Evolutionary conservation across 768 basidiomycete species (phyloP).

Genomic region (Psilocybe azurescens): DNA sequence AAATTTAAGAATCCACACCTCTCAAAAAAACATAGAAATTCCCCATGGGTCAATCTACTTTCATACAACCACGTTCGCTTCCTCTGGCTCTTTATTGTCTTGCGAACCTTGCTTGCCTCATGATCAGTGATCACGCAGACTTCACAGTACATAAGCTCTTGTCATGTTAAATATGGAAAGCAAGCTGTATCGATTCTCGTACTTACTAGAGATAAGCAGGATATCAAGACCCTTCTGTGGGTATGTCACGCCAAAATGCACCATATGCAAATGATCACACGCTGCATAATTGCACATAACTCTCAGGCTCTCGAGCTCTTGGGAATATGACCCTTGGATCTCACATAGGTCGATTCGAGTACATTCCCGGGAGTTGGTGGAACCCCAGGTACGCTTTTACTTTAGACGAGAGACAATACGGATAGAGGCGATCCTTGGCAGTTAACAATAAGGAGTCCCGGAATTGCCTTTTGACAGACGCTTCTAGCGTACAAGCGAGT

Average conservation of each 20-base stretch:
- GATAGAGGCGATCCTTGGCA: background rate
- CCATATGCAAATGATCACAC: slow-evolving; percentile 9
- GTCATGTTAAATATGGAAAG: too few relatives aligned
- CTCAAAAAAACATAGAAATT: too few relatives aligned
- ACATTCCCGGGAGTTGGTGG: background rate
- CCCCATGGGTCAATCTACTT: too few relatives aligned
- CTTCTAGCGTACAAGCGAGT: background rate
- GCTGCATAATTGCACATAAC: background rate
- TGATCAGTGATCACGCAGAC: too few relatives aligned
- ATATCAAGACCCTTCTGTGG: background rate
- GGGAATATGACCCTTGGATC: background rate
- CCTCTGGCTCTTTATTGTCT: too few relatives aligned
- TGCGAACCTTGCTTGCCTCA: too few relatives aligned
- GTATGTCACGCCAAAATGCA: slow-evolving; percentile 5
- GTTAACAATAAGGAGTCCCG: background rate
- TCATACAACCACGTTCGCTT: too few relatives aligned
- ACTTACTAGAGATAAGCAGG: too few relatives aligned
- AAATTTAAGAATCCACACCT: too few relatives aligned
- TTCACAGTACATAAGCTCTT: too few relatives aligned
- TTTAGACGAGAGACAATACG: background rate
- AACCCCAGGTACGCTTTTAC: slow-evolving; percentile 12
- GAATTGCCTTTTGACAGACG: background rate
- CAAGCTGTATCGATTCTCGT: too few relatives aligned
- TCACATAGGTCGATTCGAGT: background rate
- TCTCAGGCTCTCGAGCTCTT: background rate